Evolutionary conservation across 805 yeast genomes (phyloP).

Genomic region (Jamesozyma hellenica): DNA sequence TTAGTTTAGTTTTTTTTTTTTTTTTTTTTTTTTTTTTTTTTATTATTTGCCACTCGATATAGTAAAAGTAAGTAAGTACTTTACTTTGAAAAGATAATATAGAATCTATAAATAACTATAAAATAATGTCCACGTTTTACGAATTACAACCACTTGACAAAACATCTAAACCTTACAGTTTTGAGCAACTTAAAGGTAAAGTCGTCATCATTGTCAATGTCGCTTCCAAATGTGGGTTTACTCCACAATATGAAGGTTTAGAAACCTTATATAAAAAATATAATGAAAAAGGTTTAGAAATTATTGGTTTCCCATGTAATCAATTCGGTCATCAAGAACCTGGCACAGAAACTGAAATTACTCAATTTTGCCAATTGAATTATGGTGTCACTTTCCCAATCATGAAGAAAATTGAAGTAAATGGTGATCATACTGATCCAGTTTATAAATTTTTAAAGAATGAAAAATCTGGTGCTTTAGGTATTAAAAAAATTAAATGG

Average conservation of each 20-base stretch:
- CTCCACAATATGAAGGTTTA: constrained; percentile 68
- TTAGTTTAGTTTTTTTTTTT: too few relatives aligned
- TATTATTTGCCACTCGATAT: too few relatives aligned
- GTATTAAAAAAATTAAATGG: constrained; percentile 72
- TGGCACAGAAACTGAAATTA: constrained; percentile 57
- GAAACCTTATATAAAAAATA: constrained; percentile 60
- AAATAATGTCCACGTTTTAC: constrained; percentile 34
- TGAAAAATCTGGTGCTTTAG: constrained; percentile 52
- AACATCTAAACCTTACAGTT: constrained; percentile 46
- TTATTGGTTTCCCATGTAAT: constrained; percentile 85
- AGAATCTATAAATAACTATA: too few relatives aligned
- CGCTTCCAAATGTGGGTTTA: constrained; percentile 77
- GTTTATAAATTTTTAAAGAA: constrained; percentile 71
- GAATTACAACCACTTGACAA: constrained; percentile 1
- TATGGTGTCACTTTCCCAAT: constrained; percentile 91
- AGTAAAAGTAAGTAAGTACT: too few relatives aligned
- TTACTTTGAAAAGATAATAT: too few relatives aligned
- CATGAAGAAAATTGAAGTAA: constrained; percentile 78
- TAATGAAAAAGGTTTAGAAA: constrained; percentile 49
- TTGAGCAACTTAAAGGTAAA: constrained; percentile 59
- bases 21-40: too few relatives aligned
- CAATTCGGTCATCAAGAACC: constrained; percentile 83
- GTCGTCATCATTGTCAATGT: constrained; percentile 80
- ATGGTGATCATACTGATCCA: constrained; percentile 72
- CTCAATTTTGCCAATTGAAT: constrained; percentile 63